Percentiles rank a stretch among this genome's conserved stretches.
phyloP scores from a whole-genome alignment of 208 protist species.

The Trypanosomatidae sp. region DNA sequence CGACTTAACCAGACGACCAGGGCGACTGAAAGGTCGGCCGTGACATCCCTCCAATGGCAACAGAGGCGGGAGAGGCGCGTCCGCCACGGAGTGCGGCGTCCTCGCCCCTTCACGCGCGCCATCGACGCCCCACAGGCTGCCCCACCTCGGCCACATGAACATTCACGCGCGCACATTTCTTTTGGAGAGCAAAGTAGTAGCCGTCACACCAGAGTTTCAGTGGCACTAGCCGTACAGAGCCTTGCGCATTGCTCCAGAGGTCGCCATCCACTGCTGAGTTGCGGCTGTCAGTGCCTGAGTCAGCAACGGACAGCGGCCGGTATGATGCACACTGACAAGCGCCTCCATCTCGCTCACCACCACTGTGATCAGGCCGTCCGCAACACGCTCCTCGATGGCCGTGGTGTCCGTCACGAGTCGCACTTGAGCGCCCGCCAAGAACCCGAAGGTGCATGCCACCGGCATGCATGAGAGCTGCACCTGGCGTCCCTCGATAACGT shows the following conservation, averaged over 20 bases:
- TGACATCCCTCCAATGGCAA: neutral
- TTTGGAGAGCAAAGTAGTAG: neutral
- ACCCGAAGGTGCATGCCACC: conserved; percentile 53
- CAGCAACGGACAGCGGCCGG: conserved; percentile 48
- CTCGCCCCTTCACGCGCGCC: neutral
- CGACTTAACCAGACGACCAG: neutral
- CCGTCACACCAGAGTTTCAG: neutral
- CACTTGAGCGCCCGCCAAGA: conserved; percentile 34
- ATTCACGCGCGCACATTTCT: neutral
- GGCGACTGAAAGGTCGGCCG: neutral
- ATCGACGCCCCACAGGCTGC: neutral
- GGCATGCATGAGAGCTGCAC: conserved; percentile 54
- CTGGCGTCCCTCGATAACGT: conserved; percentile 42
- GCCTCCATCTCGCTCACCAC: conserved; percentile 51
- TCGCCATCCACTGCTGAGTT: conserved; percentile 28
- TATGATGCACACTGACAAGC: conserved; percentile 56
- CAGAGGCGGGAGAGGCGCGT: neutral
- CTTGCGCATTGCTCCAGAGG: conserved; percentile 22
- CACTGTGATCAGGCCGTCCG: conserved; percentile 63
- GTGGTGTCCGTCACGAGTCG: conserved; percentile 64
- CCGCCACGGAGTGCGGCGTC: neutral
- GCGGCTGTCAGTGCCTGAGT: conserved; percentile 32
- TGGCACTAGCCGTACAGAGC: conserved; percentile 14
- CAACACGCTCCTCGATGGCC: conserved; percentile 77
- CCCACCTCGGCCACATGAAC: neutral